Base-by-base conservation (phyloP, 371 early-diverging fungal species). In the Actinomucor elegans region DNA sequence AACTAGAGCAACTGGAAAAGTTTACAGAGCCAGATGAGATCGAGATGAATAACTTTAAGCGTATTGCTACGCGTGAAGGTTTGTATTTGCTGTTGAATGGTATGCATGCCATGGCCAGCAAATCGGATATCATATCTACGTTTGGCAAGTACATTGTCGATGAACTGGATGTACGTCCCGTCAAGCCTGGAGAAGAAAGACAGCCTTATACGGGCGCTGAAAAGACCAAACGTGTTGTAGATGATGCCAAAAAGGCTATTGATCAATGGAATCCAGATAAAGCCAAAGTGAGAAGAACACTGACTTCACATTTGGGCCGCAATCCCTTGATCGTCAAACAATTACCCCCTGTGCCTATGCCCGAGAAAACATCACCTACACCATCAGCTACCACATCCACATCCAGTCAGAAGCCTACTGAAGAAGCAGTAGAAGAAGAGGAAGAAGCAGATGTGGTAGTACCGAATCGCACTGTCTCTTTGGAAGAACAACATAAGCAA, bases 61-160 rank as follows among this genome's bases (percentile, higher is more conserved):
- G 73, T 5, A 61, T 73, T 3, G 73, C 73, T 4, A 61, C 63
- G 1, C 54, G 69, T n/a, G 73, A 76, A 45, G 67, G 64, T 0
- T 48, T 76, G 7, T 76, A 76, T 49, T 43, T 66, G 2, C 34
- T 76, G 6, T 38, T 76, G 17, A 73, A 76, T 27, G 71, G 71
- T 3, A 70, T 76, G 73, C 59, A 66, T 48, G 69, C 73, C 20
- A 49, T 76, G 51, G 61, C 71, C 10, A 58, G 71, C 42, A 76
- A 76, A 35, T 68, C 73, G 27, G 73, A 73, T 31, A 61, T 73
- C 15, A 57, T 76, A 9, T 52, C 77, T 14, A 59, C 63, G 3
- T 73, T 68, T 58, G 77, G 69, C 14, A 76, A 73, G 48, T 70
- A 76, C 41, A 55, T 73, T 51, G 69, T 66, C 15, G 77, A 76